Base-by-base conservation (phyloP, 768 basidiomycete genomes). In the Auricularia sp. region DNA sequence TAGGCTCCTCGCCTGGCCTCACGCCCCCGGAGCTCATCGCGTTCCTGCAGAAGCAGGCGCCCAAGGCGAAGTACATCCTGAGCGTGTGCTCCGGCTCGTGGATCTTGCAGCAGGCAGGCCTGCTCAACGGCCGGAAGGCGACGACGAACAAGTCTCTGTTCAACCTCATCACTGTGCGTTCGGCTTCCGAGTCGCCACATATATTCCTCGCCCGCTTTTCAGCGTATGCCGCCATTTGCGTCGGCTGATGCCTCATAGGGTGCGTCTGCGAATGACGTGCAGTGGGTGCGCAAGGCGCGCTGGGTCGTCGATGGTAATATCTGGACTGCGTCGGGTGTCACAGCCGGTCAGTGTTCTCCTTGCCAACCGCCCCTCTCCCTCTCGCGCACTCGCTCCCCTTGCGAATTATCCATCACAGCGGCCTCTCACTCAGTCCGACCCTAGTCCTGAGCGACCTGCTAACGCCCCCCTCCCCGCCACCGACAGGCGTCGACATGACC, bases 241-340 rank as follows among this genome's bases (percentile, higher is more conserved):
- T 29, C 29, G 29, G 29, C 29, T 29, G 29, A 29, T 29, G 29
- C 29, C 2, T 29, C 29, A 29, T 29, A 29, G 29, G 29, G 29
- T 29, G 29, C 29, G 3, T 29, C 29, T 29, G 29, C 6, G n/a
- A 44, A 59, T n/a, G n/a, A 24, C 7, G 77, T 61, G 78, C 66
- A 75, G 2, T 82, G 81, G 80, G 73, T 81, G 29, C 63, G 76
- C 0, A 74, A 74, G 39, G 81, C 81, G 8, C 73, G 81, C 18
- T 83, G 80, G 81, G 79, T 82, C 0, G 76, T 75, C 1, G 78
- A 80, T 68, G 80, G 77, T 7, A 82, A 82, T 65, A 71, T 81
- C 21, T 82, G 80, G 80, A 78, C 79, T 3, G 77, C 78, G 6
- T 80, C 80, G 0, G 82, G 82, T 0, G 76, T 82, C 35, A 78